phyloP scores from a whole-genome alignment of 768 basidiomycete species.

The Russula olivacea region DNA sequence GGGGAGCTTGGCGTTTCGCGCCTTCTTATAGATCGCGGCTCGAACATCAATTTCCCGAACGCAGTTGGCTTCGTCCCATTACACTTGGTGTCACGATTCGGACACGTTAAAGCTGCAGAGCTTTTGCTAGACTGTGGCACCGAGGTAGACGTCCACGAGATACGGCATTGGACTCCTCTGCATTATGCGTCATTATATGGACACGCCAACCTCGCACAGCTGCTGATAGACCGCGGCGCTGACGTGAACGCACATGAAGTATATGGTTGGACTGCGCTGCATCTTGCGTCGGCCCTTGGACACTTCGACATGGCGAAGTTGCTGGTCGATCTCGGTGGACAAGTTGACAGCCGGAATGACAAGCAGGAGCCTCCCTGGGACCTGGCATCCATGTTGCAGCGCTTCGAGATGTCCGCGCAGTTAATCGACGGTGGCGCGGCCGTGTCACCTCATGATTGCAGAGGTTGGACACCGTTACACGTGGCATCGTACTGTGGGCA shows the following conservation, averaged over 20 bases:
- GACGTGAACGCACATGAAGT: not conserved
- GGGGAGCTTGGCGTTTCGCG: not conserved
- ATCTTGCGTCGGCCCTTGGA: not conserved
- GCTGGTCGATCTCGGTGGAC: not conserved
- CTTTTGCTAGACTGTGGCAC: conserved; percentile 2
- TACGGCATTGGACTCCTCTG: no score
- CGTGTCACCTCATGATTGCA: not conserved
- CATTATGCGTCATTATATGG: no score
- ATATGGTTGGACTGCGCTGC: not conserved
- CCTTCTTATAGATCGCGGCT: not conserved
- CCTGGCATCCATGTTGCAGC: no score
- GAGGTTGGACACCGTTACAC: not conserved
- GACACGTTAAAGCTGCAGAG: not conserved
- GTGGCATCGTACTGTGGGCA: not conserved
- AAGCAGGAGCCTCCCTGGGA: not conserved
- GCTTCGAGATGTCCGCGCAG: no score
- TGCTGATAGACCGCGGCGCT: no score
- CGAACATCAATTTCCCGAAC: not conserved
- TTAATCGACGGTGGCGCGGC: not conserved
- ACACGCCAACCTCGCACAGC: not conserved
- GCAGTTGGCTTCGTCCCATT: not conserved
- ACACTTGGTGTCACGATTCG: not conserved
- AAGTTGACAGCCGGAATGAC: not conserved
- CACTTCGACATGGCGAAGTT: not conserved
- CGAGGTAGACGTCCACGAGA: not conserved